Evolutionary conservation across 164 flowering plant species (phyloP).

Genomic region (Berberis vulgaris): DNA sequence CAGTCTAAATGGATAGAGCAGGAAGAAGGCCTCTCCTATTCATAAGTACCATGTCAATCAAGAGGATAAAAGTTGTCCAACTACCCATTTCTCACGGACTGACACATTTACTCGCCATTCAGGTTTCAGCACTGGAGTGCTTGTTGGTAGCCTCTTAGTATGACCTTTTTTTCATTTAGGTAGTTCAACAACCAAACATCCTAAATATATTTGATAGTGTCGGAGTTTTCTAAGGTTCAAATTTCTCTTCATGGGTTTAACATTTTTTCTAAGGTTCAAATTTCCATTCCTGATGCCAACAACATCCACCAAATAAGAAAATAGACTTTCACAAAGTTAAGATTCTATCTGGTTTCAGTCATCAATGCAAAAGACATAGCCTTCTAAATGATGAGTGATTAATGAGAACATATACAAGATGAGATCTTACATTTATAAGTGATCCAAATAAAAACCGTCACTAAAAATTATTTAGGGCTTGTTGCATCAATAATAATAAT

Average conservation of each 20-base stretch:
- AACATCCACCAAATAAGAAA: slow-evolving; percentile 69
- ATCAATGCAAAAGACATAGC: no score
- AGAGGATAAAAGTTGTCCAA: no score
- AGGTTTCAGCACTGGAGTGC: slow-evolving; percentile 74
- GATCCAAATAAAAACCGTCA: no score
- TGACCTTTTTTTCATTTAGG: slow-evolving; percentile 74
- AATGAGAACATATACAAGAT: no score
- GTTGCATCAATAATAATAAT: no score
- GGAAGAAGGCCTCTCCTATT: slow-evolving; percentile 81
- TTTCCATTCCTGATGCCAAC: not conserved
- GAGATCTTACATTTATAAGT: no score
- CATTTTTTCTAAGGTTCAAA: slow-evolving; percentile 1
- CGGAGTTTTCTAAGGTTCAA: not conserved
- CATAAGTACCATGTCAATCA: slow-evolving; percentile 20
- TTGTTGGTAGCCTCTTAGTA: slow-evolving; percentile 44
- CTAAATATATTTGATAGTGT: not conserved
- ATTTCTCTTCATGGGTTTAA: not conserved
- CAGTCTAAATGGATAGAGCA: slow-evolving; percentile 53
- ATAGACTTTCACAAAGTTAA: no score
- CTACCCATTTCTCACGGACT: no score
- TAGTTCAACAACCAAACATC: slow-evolving; percentile 11
- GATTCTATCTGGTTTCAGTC: no score
- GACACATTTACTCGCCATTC: not conserved
- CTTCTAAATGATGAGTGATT: no score
- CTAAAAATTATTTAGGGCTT: no score